A percentile compares a stretch with the other conserved stretches of the same genome.
Conservation (phyloP, 108 stramenopile genomes). For the Cyclotella choctawhatcheeana region DNA sequence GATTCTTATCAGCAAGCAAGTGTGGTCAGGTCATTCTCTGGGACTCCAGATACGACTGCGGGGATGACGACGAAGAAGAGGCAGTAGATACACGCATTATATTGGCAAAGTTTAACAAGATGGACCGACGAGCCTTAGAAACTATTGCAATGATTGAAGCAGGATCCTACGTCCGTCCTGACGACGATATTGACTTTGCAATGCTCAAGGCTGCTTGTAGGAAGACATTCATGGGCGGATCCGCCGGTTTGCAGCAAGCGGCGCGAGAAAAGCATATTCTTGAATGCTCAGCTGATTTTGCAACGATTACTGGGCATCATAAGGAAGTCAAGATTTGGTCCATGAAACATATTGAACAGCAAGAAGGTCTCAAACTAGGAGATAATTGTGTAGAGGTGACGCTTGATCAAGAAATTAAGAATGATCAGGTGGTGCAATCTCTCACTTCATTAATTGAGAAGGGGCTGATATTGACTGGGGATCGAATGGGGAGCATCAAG, state of each 20-base stretch:
- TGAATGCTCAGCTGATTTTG: conserved; percentile 39
- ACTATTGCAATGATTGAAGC: conserved; percentile 30
- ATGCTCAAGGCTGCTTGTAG: conserved; percentile 24
- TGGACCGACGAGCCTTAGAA: conserved; percentile 24
- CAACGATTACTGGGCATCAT: conserved; percentile 26
- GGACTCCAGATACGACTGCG: conserved; percentile 43
- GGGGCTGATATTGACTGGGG: conserved; percentile 37
- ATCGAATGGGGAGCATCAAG: conserved; percentile 39
- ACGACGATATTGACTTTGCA: conserved; percentile 33
- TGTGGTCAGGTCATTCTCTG: conserved; percentile 29
- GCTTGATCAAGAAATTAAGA: conserved; percentile 30
- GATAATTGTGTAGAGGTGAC: conserved; percentile 32
- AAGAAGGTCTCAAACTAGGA: conserved; percentile 1
- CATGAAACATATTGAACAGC: conserved; percentile 28
- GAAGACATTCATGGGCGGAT: conserved; percentile 30
- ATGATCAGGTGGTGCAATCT: conserved; percentile 33
- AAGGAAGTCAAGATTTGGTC: conserved; percentile 41
- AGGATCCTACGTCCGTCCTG: conserved; percentile 39
- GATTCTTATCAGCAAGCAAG: conserved; percentile 47
- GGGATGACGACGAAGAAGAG: conserved; percentile 19
- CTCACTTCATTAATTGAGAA: conserved; percentile 24
- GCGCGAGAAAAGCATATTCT: conserved; percentile 38
- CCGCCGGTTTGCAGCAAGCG: conserved; percentile 23
- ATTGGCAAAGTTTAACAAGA: conserved; percentile 37
- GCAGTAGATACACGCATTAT: conserved; percentile 8